Conservation (phyloP, 768 basidiomycete species). For the Lactifluus pinguis region DNA sequence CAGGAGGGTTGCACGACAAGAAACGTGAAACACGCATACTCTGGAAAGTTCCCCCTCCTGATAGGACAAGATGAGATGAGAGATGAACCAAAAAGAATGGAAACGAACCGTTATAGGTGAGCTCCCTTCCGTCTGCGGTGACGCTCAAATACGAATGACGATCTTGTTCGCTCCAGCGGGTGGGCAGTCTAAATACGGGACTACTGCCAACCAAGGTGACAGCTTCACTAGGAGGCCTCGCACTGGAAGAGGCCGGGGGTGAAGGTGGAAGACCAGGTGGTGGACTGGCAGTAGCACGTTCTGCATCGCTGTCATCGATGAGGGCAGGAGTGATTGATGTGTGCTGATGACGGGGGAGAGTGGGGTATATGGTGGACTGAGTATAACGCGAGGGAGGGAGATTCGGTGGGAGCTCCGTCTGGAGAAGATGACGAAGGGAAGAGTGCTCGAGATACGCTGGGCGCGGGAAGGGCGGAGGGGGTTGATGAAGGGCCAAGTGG, state of each 20-base stretch:
- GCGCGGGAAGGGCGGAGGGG: conserved; percentile 42
- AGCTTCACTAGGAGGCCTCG: conserved; percentile 11
- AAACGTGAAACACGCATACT: conserved; percentile 5
- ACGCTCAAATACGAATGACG: conserved; percentile 51
- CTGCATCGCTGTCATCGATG: conserved; percentile 21
- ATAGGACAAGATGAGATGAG: not conserved
- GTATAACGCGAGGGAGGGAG: conserved; percentile 24
- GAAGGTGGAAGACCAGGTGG: conserved; percentile 16
- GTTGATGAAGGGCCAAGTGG: conserved; percentile 25
- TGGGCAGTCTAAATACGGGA: conserved; percentile 50
- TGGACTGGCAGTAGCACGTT: conserved; percentile 20
- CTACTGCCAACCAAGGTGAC: conserved; percentile 19
- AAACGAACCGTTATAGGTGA: conserved; percentile 55
- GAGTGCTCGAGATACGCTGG: conserved; percentile 75
- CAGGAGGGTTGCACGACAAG: not conserved
- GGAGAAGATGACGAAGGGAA: conserved; percentile 59
- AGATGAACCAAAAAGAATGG: not conserved
- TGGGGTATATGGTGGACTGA: conserved; percentile 10
- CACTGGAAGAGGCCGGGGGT: conserved; percentile 6
- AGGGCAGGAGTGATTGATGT: conserved; percentile 27
- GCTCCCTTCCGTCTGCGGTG: conserved; percentile 62
- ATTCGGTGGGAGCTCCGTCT: conserved; percentile 40
- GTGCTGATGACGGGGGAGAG: conserved; percentile 31
- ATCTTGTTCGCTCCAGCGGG: conserved; percentile 69
- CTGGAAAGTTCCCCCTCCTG: conserved; percentile 12